Evolutionary conservation across 78 protist species (phyloP).

Genomic region (Dictyostelium capitatum): DNA sequence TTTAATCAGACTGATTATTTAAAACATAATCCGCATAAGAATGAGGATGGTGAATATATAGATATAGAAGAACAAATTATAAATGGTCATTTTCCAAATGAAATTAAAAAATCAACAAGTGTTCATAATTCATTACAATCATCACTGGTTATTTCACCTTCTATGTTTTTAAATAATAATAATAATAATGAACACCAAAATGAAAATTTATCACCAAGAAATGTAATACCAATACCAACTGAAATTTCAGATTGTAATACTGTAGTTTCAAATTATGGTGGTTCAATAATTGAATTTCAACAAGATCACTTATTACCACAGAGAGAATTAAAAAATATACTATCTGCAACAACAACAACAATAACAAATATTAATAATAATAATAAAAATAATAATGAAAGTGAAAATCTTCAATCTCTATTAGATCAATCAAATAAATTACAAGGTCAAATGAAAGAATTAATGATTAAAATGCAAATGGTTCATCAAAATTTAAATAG

Average conservation of each 20-base stretch:
- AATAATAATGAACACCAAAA: too few relatives aligned
- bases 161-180: too few relatives aligned
- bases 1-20: too few relatives aligned
- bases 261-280: background rate
- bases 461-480: background rate
- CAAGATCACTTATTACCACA: background rate
- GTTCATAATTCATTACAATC: too few relatives aligned
- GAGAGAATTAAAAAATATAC: background rate
- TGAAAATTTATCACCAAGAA: background rate
- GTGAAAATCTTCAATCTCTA: background rate
- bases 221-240: background rate
- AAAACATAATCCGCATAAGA: too few relatives aligned
- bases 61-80: too few relatives aligned
- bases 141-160: too few relatives aligned
- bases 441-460: background rate
- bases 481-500: background rate
- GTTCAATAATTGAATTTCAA: background rate
- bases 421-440: conserved; percentile 11
- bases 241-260: background rate
- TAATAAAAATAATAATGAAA: background rate
- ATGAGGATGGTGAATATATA: too few relatives aligned
- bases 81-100: too few relatives aligned
- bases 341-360: too few relatives aligned
- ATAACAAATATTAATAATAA: background rate
- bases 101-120: too few relatives aligned